Evolutionary conservation across 495 filamentous ascomycete genomes (phyloP), one percentile per base, ranked within the genome.

Genomic region (Neurospora sp.): DNA sequence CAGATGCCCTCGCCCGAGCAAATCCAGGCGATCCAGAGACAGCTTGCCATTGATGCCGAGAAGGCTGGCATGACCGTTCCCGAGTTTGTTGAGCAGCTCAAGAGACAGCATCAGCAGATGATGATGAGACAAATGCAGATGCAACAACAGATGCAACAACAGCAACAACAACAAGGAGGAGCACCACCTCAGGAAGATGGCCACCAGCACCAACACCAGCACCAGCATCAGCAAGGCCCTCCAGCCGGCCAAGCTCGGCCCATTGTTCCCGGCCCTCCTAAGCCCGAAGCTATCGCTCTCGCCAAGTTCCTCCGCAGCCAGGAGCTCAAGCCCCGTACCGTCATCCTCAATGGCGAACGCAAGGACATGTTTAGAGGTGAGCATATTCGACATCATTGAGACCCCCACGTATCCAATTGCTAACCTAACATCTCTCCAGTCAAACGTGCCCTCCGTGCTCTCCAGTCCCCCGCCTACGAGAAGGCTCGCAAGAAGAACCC

Each of bases 331-430:
- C 86, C 89, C 60, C 87, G 96, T 76, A 97, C 96, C 38, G 94
- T 92, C 83, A 96, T 99, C 73, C 86, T 97, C 76, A 94, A 98
- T 77, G 96, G 96, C 75, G 95, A 98, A 85, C 88, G 96, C 73
- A 98, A 97, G 84, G 95, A 99, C 75, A 94, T 99, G 90, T 98
- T 99, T 84, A 93, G 92, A 87, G 92, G 95, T 97, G 83, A 71
- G 79, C 20, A 37, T 60, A 44, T 46, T 7, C 54, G 20, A 3
- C 9, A 54, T 23, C n/a, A 12, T 11, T 11, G 20, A 49, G 46
- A 54, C 20, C 46, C 46, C 4, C 10, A 1, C 12, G 46, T 12
- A 60, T 60, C 23, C 49, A 27, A 4, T 27, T 27, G 20, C 11
- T 27, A 60, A 60, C 11, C n/a, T n/a, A 14, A 39, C 71, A 77